Base-by-base conservation (phyloP, 1,139 yeast species). In the Kodamaea ohmeri region DNA sequence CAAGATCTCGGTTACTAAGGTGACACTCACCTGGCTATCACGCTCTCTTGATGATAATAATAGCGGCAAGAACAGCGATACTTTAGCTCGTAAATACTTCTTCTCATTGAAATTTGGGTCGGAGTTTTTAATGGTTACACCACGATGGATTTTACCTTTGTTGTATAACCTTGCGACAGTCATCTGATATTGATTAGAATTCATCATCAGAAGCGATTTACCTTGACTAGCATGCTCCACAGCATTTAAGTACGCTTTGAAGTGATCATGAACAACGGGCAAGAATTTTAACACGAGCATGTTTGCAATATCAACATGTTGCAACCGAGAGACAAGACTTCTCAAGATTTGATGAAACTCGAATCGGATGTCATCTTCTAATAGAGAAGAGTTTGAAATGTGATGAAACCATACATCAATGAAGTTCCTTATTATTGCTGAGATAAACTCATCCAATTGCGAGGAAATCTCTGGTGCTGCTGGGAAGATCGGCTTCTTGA, bases 191-290 rank as follows among this genome's bases (percentile, higher is more conserved):
- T 38, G 36, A 11, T 25, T 21, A 4, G 38, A 18, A 21, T 32
- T 68, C 71, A 4, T 69, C 2, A 27, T 37, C 41, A 28, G 14
- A 42, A 38, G 36, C 3, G 51, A 40, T 20, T 47, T 55, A 25
- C 44, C 40, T 25, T 40, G 34, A 54, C 0, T 72, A 70, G 59
- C 40, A 5, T 20, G 14, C 13, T 72, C 78, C 38, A 76, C 81
- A 0, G 95, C 87, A 5, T 56, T 51, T 2, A 73, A 61, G 51
- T 72, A 85, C 8, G 67, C 65, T 6, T 66, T 61, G 43, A 83
- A 73, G 54, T 89, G 96, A 13, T 74, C 78, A 2, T 86, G 81
- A 1, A 88, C 17, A 1, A 81, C 52, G 0, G 96, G 96, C 4
- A 86, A 42, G 0, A 86, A 36, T 34, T 71, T 72, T 13, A 78